phyloP scores from a whole-genome alignment of 2,329 filamentous ascomycete species.

The Rutstroemia sp. region DNA sequence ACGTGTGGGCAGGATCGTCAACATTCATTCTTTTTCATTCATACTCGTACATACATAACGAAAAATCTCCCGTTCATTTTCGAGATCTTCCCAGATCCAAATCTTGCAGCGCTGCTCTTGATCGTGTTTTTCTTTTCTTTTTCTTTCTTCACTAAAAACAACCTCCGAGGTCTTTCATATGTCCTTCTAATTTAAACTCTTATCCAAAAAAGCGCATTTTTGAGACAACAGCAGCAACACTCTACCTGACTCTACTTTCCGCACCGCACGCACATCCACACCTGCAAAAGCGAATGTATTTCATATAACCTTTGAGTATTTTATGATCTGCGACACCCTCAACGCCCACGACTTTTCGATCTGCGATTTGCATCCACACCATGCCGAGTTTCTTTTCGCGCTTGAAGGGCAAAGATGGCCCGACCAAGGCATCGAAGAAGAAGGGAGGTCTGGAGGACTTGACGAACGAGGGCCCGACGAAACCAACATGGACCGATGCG shows the following conservation, averaged over 20 bases:
- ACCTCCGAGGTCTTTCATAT: background rate
- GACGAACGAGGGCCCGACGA: conserved; percentile 46
- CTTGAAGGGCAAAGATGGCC: conserved; percentile 64
- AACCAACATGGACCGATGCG: conserved; percentile 80
- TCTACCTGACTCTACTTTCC: background rate
- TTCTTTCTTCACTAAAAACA: background rate
- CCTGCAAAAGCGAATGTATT: conserved; percentile 3
- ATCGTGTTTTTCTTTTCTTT: background rate
- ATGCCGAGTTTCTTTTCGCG: conserved; percentile 30
- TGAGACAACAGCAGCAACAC: background rate
- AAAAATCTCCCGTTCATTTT: background rate
- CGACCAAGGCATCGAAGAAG: conserved; percentile 48
- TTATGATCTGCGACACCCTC: background rate
- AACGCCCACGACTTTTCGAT: background rate
- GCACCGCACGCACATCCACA: background rate
- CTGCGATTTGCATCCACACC: background rate
- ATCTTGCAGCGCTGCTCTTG: background rate
- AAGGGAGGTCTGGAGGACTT: conserved; percentile 51
- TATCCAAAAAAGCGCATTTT: conserved; percentile 2
- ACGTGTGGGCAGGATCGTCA: no score
- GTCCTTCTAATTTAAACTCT: conserved; percentile 7
- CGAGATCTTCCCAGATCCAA: background rate
- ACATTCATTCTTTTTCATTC: background rate
- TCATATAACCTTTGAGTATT: background rate
- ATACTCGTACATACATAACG: background rate